Percentiles rank a stretch among this genome's conserved stretches.
phyloP scores from a whole-genome alignment of 1,284 basidiomycete species.

The Ceratobasidium sp. region DNA sequence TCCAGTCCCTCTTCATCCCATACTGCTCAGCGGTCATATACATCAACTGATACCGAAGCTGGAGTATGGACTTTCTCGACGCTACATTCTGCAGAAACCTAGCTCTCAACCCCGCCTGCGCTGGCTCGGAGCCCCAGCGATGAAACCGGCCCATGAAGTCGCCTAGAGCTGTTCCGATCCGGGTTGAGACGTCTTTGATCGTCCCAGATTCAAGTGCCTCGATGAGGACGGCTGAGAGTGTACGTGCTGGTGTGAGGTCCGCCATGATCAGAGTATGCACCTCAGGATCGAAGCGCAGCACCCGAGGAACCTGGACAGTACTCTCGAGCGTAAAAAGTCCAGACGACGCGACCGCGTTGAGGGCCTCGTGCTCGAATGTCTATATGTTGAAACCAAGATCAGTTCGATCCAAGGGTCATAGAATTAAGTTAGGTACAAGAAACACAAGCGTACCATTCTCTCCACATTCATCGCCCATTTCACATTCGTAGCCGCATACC shows the following conservation, averaged over 20 bases:
- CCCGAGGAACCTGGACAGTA: slow-evolving; percentile 17
- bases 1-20: slow-evolving; percentile 29
- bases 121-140: slow-evolving; percentile 4
- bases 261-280: slow-evolving; percentile 26
- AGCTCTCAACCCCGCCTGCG: background rate
- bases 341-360: background rate
- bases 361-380: slow-evolving; percentile 30
- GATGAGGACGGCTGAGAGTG: background rate
- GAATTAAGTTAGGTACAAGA: no score
- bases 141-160: slow-evolving; percentile 43
- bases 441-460: slow-evolving; percentile 21
- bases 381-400: background rate
- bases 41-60: slow-evolving; percentile 17
- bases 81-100: slow-evolving; percentile 10
- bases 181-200: background rate
- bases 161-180: slow-evolving; percentile 6
- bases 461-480: background rate
- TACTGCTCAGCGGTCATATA: slow-evolving; percentile 2
- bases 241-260: slow-evolving; percentile 1
- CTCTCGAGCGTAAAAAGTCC: background rate
- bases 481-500: background rate
- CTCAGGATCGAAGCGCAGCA: slow-evolving; percentile 9
- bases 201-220: slow-evolving; percentile 3
- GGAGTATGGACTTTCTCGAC: slow-evolving; percentile 1
- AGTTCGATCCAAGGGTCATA: background rate